These are phyloP conservation scores for Gynochthodes officinalis DNA, from an alignment of 257 asterid species.

Conservation along the genomic window DNA sequence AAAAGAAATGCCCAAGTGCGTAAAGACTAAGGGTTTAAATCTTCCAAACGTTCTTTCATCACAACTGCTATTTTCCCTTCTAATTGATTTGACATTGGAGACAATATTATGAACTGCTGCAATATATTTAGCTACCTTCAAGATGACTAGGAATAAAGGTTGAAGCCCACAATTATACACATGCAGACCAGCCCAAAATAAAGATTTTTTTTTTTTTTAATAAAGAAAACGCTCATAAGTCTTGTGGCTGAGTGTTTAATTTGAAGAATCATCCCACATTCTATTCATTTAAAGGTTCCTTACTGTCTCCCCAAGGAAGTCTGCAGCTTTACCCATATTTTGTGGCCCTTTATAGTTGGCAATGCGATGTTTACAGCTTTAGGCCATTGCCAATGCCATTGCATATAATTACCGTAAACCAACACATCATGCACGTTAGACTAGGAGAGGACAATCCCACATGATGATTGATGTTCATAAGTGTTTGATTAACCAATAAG, in stretches of 20 bases:
- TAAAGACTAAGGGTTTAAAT: background rate
- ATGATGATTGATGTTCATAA: conserved; percentile 41
- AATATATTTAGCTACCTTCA: background rate
- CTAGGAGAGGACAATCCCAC: conserved; percentile 34
- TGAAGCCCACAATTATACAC: background rate
- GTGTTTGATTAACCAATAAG: conserved; percentile 14
- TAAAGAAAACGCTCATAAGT: background rate
- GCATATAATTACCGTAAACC: conserved; percentile 32
- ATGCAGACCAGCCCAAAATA: no score
- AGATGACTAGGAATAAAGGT: background rate
- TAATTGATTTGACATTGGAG: background rate
- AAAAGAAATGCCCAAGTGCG: background rate
- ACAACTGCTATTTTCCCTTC: background rate
- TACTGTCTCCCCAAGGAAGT: conserved; percentile 19
- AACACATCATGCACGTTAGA: conserved; percentile 27
- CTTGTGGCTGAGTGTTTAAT: background rate
- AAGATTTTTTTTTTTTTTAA: no score
- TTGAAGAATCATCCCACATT: conserved; percentile 6
- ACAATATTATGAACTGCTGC: background rate
- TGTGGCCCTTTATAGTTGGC: conserved; percentile 32
- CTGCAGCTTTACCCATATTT: conserved; percentile 16
- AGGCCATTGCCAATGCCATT: conserved; percentile 6
- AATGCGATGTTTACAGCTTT: conserved; percentile 35
- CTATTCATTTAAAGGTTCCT: conserved; percentile 17
- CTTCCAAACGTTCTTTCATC: background rate